Percentiles rank a stretch among this genome's conserved stretches.
Conservation (phyloP, 169 alveolate genomes). For the Ichthyophthirius multifiliis region DNA sequence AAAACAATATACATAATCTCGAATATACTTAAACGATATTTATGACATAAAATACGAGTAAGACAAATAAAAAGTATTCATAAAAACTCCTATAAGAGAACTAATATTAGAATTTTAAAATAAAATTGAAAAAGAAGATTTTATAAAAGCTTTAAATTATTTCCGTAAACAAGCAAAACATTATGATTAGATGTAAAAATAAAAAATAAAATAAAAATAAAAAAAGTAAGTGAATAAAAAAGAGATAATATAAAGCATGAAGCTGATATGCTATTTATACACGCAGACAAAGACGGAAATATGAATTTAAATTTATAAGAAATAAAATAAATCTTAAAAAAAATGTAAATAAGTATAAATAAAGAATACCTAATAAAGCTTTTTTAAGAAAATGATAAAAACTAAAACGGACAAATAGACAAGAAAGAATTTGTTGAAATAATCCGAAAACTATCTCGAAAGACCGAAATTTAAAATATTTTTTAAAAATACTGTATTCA, state of each 20-base stretch:
- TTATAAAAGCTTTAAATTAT: not conserved
- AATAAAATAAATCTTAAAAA: slow-evolving; percentile 11
- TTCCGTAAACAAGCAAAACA: not conserved
- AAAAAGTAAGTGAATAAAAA: not conserved
- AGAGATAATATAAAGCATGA: not conserved
- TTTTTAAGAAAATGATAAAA: slow-evolving; percentile 11
- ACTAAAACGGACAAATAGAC: not conserved
- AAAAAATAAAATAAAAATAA: not conserved
- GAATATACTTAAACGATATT: slow-evolving; percentile 12
- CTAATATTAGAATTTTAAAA: not conserved
- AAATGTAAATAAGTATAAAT: not conserved
- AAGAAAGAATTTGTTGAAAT: slow-evolving; percentile 21
- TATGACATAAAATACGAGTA: slow-evolving; percentile 3
- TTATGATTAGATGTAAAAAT: not conserved
- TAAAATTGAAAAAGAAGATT: not conserved
- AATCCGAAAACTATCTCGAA: not conserved
- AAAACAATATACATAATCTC: slow-evolving; percentile 6
- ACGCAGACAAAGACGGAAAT: slow-evolving; percentile 17
- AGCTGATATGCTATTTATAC: not conserved
- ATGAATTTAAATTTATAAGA: slow-evolving; percentile 24
- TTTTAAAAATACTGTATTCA: not conserved
- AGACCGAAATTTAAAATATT: slow-evolving; percentile 15
- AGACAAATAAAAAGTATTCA: not conserved
- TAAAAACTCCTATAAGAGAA: not conserved
- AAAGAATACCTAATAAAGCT: not conserved